Evolutionary conservation across 192 early-diverging fungal genomes (phyloP).

Genomic region (Backusella sp.): DNA sequence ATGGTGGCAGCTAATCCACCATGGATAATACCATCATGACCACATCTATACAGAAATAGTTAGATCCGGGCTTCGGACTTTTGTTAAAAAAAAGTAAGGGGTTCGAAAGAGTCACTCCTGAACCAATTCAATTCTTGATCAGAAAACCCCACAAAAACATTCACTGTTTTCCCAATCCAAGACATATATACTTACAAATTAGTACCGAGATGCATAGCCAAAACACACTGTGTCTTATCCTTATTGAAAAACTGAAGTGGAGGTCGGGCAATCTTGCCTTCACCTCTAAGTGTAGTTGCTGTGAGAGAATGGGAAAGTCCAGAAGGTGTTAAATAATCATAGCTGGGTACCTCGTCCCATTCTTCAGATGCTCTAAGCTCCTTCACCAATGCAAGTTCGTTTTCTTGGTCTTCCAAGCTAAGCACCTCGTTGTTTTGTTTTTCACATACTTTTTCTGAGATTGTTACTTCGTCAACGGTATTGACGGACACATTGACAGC

Average conservation of each 20-base stretch:
- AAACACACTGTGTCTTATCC: constrained; percentile 49
- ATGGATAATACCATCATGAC: constrained; percentile 79
- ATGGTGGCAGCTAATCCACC: constrained; percentile 59
- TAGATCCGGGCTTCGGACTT: background rate
- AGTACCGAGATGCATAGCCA: constrained; percentile 66
- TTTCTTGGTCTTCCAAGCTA: constrained; percentile 14
- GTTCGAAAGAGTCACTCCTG: background rate
- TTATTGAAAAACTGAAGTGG: constrained; percentile 54
- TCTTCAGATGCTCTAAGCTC: constrained; percentile 19
- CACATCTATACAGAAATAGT: constrained; percentile 40
- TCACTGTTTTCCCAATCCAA: background rate
- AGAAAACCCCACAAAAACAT: background rate
- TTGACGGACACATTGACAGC: constrained; percentile 5
- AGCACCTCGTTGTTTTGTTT: background rate
- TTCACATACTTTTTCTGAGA: background rate
- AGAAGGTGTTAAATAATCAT: constrained; percentile 27
- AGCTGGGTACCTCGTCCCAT: constrained; percentile 24
- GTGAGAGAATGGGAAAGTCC: constrained; percentile 33
- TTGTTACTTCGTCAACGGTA: background rate
- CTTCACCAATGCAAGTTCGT: constrained; percentile 4
- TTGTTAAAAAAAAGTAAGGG: background rate
- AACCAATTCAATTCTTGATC: background rate
- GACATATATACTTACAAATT: constrained; percentile 35
- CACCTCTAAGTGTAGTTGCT: constrained; percentile 46
- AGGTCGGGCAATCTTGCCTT: constrained; percentile 47